Conservation (phyloP, 345 rosid species). For the Nasturtium officinale region DNA sequence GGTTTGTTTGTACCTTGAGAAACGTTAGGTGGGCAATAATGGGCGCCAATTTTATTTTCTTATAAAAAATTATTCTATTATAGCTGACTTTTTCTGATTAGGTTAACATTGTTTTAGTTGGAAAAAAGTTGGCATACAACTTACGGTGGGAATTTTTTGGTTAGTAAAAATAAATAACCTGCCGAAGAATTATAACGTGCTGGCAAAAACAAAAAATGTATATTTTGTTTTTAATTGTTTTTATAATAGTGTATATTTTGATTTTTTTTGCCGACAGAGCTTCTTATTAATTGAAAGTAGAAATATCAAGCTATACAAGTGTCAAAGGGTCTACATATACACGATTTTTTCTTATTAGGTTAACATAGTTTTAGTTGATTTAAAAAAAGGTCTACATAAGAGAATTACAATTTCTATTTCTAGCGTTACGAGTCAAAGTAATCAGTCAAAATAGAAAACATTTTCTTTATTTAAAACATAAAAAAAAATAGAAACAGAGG, state of each 20-base stretch:
- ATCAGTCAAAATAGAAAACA: neutral
- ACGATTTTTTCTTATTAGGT: too few relatives aligned
- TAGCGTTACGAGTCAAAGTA: neutral
- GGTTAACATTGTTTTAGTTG: neutral
- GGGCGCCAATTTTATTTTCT: neutral
- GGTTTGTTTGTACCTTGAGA: constrained; percentile 31
- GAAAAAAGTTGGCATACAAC: too few relatives aligned
- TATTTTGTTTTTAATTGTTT: too few relatives aligned
- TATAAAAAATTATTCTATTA: neutral
- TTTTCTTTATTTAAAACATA: too few relatives aligned
- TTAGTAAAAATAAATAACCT: neutral
- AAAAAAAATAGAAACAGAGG: too few relatives aligned
- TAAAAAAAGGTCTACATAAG: too few relatives aligned
- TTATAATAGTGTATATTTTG: neutral
- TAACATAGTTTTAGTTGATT: too few relatives aligned
- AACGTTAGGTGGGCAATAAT: constrained; percentile 6
- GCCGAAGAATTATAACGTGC: neutral
- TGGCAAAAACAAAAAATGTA: neutral
- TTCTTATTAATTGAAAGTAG: neutral
- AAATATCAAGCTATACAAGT: neutral
- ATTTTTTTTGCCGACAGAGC: neutral
- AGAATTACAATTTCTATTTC: neutral
- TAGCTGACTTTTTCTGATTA: neutral
- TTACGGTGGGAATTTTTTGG: neutral
- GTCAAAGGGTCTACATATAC: neutral